These are phyloP conservation scores for Periconia sp. DNA, from an alignment of 2,329 filamentous ascomycete species.

Conservation along the genomic window DNA sequence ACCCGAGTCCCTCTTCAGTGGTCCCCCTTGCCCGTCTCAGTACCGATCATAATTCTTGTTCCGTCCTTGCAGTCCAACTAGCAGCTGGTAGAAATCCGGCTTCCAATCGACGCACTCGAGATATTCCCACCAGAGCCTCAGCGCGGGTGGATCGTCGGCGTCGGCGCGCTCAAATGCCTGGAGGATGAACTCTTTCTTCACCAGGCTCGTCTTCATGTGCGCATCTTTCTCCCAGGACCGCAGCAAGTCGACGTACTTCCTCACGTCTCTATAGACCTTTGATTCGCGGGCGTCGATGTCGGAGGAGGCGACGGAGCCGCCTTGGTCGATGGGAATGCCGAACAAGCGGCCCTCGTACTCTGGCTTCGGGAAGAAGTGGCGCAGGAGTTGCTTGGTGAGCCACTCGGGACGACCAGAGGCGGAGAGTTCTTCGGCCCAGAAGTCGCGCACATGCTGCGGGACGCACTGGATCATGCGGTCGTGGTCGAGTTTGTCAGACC, in stretches of 20 bases:
- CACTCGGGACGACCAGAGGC: constrained; percentile 45
- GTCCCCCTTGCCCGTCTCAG: no score
- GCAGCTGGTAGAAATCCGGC: constrained; percentile 48
- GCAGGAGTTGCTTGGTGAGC: constrained; percentile 49
- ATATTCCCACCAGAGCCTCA: constrained; percentile 57
- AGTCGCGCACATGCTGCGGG: constrained; percentile 44
- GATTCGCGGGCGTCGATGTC: constrained; percentile 27
- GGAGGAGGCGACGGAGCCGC: constrained; percentile 18
- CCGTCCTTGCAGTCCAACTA: constrained; percentile 28
- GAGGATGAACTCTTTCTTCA: constrained; percentile 48
- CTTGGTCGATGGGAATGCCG: constrained; percentile 15
- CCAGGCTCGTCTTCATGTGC: constrained; percentile 38
- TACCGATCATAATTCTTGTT: neutral
- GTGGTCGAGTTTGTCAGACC: constrained; percentile 52
- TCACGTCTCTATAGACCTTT: constrained; percentile 38
- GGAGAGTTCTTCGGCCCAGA: constrained; percentile 49
- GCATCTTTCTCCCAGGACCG: constrained; percentile 50
- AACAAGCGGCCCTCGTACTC: constrained; percentile 46
- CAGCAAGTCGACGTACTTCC: constrained; percentile 41
- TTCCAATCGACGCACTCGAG: constrained; percentile 52
- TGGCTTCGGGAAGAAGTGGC: constrained; percentile 52
- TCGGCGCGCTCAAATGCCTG: constrained; percentile 49
- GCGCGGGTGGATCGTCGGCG: constrained; percentile 45
- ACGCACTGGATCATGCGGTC: constrained; percentile 48
- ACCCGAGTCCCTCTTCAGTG: no score